A percentile compares a stretch with the other conserved stretches of the same genome.
Conservation (phyloP, 2,329 filamentous ascomycete genomes). For the Xylaria sp. region DNA sequence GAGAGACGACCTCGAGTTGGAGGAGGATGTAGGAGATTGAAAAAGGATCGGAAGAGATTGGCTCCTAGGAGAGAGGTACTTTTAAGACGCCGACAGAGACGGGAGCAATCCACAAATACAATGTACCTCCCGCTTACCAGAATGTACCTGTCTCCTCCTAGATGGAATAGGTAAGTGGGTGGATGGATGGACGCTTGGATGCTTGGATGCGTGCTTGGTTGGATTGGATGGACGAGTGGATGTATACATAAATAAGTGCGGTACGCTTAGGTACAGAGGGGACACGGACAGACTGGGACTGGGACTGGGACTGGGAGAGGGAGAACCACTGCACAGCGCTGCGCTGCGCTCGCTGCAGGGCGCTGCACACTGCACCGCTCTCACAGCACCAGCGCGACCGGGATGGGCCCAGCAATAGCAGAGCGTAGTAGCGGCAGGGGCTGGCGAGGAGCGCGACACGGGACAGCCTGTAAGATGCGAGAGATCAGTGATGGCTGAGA, state of each 20-base stretch:
- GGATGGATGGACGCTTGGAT: background rate
- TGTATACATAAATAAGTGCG: constrained; percentile 8
- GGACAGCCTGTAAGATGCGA: constrained; percentile 31
- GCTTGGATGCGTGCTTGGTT: too few relatives aligned
- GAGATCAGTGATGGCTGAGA: constrained; percentile 28
- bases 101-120: constrained; percentile 29
- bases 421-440: constrained; percentile 24
- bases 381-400: constrained; percentile 25
- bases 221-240: constrained; percentile 3
- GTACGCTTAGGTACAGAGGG: constrained; percentile 3
- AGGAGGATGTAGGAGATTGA: constrained; percentile 59
- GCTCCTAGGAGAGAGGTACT: constrained; percentile 45
- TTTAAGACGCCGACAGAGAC: constrained; percentile 48
- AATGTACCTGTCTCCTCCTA: constrained; percentile 15
- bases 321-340: constrained; percentile 23
- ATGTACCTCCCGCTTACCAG: constrained; percentile 23
- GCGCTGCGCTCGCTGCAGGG: constrained; percentile 17
- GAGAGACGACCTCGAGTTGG: constrained; percentile 53
- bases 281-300: background rate
- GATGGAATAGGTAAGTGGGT: constrained; percentile 9
- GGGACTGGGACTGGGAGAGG: background rate
- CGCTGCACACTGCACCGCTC: constrained; percentile 23
- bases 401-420: constrained; percentile 29
- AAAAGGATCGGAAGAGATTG: constrained; percentile 62
- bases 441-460: constrained; percentile 30